Conservation (phyloP, 768 basidiomycete genomes). For the Leucocoprinus leucothites region DNA sequence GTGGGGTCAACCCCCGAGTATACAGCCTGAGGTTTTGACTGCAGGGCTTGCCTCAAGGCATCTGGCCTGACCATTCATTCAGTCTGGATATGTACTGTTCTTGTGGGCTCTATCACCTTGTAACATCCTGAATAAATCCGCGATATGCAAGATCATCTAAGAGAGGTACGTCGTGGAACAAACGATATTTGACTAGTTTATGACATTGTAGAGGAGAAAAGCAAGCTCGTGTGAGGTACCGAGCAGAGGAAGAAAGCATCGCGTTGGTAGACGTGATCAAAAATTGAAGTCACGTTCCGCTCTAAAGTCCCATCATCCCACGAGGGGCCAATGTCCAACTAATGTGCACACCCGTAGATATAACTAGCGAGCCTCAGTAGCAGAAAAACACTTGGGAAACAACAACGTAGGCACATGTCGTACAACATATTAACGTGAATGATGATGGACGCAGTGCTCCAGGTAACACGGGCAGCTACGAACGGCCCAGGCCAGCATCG, state of each 20-base stretch:
- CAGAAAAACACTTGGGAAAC: too few relatives aligned
- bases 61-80: constrained; percentile 31
- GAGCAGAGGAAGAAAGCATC: constrained; percentile 4
- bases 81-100: neutral
- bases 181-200: neutral
- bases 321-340: too few relatives aligned
- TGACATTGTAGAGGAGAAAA: neutral
- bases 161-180: constrained; percentile 18
- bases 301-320: constrained; percentile 1
- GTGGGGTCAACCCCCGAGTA: constrained; percentile 96
- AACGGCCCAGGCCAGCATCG: too few relatives aligned
- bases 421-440: too few relatives aligned
- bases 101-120: constrained; percentile 28
- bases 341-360: too few relatives aligned
- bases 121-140: constrained; percentile 47
- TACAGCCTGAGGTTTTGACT: constrained; percentile 44
- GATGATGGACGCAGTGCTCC: too few relatives aligned
- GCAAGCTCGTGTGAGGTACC: neutral
- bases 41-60: constrained; percentile 34
- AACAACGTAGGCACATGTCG: too few relatives aligned
- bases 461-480: too few relatives aligned
- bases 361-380: neutral
- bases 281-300: constrained; percentile 1
- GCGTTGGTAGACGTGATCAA: neutral
- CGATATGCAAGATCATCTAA: constrained; percentile 42